A percentile compares a stretch with the other conserved stretches of the same genome.
Evolutionary conservation across 2,329 filamentous ascomycete species (phyloP).

Genomic region (Venturia oleaginea): DNA sequence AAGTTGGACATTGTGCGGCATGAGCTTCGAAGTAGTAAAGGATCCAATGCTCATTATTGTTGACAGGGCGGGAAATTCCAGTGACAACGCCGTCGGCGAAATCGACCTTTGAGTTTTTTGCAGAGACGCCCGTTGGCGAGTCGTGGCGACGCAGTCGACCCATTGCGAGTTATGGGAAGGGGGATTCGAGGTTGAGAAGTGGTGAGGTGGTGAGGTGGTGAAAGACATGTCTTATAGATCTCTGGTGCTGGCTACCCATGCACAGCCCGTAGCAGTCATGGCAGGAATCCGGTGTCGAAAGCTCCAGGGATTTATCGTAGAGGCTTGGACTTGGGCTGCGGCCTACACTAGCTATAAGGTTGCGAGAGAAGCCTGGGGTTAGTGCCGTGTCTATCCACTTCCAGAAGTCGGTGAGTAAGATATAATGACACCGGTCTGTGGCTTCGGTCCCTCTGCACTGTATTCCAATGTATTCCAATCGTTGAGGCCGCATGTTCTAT

Average conservation of each 20-base stretch:
- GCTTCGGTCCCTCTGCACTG: no score
- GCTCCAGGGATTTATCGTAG: not conserved
- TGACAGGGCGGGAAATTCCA: slow-evolving; percentile 9
- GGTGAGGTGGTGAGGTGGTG: not conserved
- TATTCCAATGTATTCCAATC: no score
- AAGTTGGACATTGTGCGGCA: slow-evolving; percentile 6
- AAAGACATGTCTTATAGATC: not conserved
- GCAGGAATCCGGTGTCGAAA: not conserved
- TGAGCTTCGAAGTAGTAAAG: slow-evolving; percentile 14
- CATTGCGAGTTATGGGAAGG: slow-evolving; percentile 3
- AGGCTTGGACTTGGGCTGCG: not conserved
- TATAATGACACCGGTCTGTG: no score
- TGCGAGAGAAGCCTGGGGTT: not conserved
- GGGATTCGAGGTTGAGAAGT: not conserved
- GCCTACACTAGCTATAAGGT: not conserved
- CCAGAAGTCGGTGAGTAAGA: not conserved
- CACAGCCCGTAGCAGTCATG: slow-evolving; percentile 1
- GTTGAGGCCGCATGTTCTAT: no score
- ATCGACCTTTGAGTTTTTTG: slow-evolving; percentile 10
- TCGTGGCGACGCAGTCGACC: not conserved
- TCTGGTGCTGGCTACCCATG: not conserved
- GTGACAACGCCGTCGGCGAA: slow-evolving; percentile 11
- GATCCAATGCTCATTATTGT: slow-evolving; percentile 11
- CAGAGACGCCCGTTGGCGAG: slow-evolving; percentile 9
- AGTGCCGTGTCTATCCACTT: no score